Evolutionary conservation across 805 yeast genomes (phyloP).

Genomic region (Yueomyces sinensis): DNA sequence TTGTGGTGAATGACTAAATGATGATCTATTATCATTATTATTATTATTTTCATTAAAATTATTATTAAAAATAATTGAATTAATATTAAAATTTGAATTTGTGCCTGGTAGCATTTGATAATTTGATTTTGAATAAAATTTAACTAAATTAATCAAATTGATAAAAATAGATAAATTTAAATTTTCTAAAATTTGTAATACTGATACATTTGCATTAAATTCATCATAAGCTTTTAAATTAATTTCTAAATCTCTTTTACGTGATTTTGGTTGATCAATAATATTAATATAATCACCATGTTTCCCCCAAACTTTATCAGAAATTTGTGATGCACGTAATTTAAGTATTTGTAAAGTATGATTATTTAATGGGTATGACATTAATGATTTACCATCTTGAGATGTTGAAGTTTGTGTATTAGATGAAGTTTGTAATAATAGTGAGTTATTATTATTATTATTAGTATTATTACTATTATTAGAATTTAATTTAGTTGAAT

Average conservation of each 20-base stretch:
- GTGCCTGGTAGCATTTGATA: background rate
- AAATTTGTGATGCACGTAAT: constrained; percentile 10
- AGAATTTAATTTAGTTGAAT: background rate
- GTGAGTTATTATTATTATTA: background rate
- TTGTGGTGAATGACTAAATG: background rate
- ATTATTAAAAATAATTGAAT: background rate
- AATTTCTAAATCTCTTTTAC: constrained; percentile 9
- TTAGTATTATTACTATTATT: background rate
- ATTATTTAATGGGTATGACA: constrained; percentile 17
- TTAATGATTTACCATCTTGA: background rate
- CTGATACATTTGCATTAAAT: constrained; percentile 16
- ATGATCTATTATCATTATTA: background rate
- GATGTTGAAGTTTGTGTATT: background rate
- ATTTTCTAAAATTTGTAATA: constrained; percentile 20
- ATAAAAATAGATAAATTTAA: constrained; percentile 22
- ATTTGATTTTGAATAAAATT: background rate
- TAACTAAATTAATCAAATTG: constrained; percentile 9
- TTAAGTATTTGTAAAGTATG: constrained; percentile 15
- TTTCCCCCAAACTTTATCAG: constrained; percentile 9
- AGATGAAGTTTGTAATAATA: background rate
- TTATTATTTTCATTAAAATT: background rate
- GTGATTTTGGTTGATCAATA: constrained; percentile 6
- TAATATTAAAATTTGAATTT: background rate
- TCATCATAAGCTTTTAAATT: constrained; percentile 22
- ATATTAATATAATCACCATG: constrained; percentile 4